Base-by-base conservation (phyloP, 495 filamentous ascomycete genomes). In the Xylaria curta region DNA sequence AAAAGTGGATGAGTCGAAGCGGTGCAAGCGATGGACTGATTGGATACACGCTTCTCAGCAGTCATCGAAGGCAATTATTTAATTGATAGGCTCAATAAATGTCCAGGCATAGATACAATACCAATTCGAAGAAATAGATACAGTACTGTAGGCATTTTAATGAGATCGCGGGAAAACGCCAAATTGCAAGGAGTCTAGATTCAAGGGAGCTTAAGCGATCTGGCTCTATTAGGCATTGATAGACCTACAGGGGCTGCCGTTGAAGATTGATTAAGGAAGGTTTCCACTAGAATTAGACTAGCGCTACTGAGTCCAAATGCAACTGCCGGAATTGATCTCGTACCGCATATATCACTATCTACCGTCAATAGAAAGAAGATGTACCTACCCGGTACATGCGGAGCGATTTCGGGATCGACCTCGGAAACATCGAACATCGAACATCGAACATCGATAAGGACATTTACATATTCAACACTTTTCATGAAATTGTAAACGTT, bases 191-290 rank as follows among this genome's bases (percentile, higher is more conserved):
- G 53, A 51, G 21, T 42, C 46, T 60, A 71, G 69, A 71, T 66
- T 60, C 38, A 54, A 70, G 69, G 69, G 51, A 59, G 47, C 24
- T 59, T 51, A 58, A 19, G 4, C 6, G 38, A 12, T 42, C 49
- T 66, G 2, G 38, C 61, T 66, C 0, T 8, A 49, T 66, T 66
- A 53, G 69, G 69, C 61, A 66, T 21, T 66, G 62, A 66, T 71
- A 44, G 28, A 59, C 62, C 24, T 19, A 1, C 58, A 56, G 47
- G 51, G 69, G 36, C n/a, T 28, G 19, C 58, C n/a, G 24, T 7
- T 24, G 15, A 19, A 15, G 7, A 15, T 13, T 19, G 28, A 33
- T 60, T 31, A 17, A 44, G 47, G 12, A n/a, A 44, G 15, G 21
- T 56, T 15, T 44, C 46, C 46, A 12, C 51, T 51, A 24, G 40